Base-by-base conservation (phyloP, 352 stramenopile species). In the Globisporangium paddicum region DNA sequence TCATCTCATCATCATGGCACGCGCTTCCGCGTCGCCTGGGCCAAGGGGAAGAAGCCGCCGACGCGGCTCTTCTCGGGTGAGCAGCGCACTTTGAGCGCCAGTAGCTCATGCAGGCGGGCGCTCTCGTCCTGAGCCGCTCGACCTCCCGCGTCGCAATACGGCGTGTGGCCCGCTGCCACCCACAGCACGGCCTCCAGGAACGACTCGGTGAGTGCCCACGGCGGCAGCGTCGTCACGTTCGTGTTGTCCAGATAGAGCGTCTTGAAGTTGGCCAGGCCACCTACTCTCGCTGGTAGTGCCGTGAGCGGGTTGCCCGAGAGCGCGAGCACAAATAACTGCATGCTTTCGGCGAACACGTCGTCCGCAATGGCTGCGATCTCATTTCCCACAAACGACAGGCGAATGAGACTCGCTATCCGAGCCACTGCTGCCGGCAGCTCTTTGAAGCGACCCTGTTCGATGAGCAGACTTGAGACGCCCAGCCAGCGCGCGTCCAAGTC, bases 101-200 rank as follows among this genome's bases (percentile, higher is more conserved):
- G 42, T 8, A 60, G 21, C 55, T 38, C 42, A 21, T 60, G 32
- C 41, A 53, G 30, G 7, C 28, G 53, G 11, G 28, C 53, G 7
- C n/a, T 30, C 11, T 21, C 19, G 14, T 7, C 21, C 28, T 32
- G 28, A 14, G 9, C 13, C 7, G 6, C 18, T 5, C 1, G 26
- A 0, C 26, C 26, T 3, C 11, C n/a, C 5, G 28, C 14, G 30
- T 16, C 4, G 30, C 54, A 60, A 42, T 53, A 52, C 30, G 54
- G 42, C 21, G 54, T 37, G 19, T 26, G 13, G 19, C 41, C 32
- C 16, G 44, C 14, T 0, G 42, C 40, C 40, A 53, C 42, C 54
- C 54, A 60, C 26, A 60, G 42, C 30, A 60, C 54, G 1, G 42
- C 54, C 14, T 60, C 42, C 3, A 60, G 54, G 42, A 60, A 60